Conservation (phyloP, 2,329 filamentous ascomycete species). For the Raffaelea ambrosiae region DNA sequence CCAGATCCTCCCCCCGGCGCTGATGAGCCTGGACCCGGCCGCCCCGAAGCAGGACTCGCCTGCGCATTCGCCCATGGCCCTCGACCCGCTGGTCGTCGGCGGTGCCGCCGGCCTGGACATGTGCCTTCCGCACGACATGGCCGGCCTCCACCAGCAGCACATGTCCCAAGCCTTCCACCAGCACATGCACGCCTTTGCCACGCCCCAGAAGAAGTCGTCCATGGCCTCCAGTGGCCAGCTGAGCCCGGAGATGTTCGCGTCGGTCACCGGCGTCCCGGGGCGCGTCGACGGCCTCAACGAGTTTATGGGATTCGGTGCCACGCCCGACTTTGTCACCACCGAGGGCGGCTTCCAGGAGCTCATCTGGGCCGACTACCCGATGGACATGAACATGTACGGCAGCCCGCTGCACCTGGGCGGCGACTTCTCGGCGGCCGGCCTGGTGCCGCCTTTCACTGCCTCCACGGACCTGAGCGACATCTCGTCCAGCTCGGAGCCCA, state of each 20-base stretch:
- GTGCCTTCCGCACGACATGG: conserved; percentile 8
- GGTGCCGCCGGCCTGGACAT: conserved; percentile 6
- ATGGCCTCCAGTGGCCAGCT: conserved; percentile 17
- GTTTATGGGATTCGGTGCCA: conserved; percentile 27
- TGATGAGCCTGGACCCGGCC: conserved; percentile 27
- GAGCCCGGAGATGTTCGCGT: conserved; percentile 25
- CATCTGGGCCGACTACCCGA: conserved; percentile 32
- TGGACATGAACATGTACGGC: conserved; percentile 34
- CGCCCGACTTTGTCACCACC: neutral
- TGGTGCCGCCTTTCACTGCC: conserved; percentile 24
- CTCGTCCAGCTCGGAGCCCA: conserved; percentile 32
- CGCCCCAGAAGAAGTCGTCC: neutral
- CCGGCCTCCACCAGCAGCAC: neutral
- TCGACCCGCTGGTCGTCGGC: conserved; percentile 8
- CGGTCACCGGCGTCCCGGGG: conserved; percentile 20
- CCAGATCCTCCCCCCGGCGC: conserved; percentile 22
- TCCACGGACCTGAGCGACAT: conserved; percentile 28
- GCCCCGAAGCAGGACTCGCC: conserved; percentile 10
- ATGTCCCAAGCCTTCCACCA: conserved; percentile 5
- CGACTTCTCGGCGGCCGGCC: conserved; percentile 19
- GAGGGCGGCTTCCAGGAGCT: conserved; percentile 25
- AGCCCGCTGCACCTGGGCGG: conserved; percentile 22
- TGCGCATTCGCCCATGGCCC: neutral
- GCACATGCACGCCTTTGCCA: conserved; percentile 22
- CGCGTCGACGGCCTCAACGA: conserved; percentile 31